A percentile compares a stretch with the other conserved stretches of the same genome.
These are phyloP conservation scores for Cenchrus americanus DNA, from an alignment of 176 grass and related monocot species.

Conservation along the genomic window DNA sequence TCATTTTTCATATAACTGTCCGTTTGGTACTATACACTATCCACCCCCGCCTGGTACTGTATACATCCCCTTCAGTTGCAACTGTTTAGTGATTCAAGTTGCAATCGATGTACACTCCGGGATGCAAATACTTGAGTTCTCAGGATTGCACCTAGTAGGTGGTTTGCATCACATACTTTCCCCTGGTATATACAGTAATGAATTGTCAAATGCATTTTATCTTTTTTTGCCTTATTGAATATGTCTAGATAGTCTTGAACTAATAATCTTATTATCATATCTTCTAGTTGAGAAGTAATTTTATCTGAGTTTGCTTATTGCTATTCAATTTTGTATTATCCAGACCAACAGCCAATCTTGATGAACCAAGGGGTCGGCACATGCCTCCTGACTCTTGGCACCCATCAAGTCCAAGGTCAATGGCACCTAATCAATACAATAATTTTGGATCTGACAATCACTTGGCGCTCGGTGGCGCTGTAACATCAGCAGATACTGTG, in stretches of 20 bases:
- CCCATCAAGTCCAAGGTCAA: constrained; percentile 68
- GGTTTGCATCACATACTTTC: no score
- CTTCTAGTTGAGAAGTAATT: constrained; percentile 13
- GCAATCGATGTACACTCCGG: no score
- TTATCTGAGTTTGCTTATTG: constrained; percentile 18
- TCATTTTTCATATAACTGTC: no score
- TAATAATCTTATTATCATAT: constrained; percentile 1
- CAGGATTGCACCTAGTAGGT: no score
- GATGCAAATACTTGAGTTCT: no score
- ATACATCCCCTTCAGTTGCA: no score
- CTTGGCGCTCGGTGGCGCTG: constrained; percentile 45
- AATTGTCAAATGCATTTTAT: background rate
- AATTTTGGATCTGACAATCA: constrained; percentile 68
- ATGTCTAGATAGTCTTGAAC: background rate
- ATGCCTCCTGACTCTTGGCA: constrained; percentile 75
- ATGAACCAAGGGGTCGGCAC: constrained; percentile 67
- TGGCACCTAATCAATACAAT: constrained; percentile 71
- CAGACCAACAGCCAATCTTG: constrained; percentile 91
- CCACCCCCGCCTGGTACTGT: no score
- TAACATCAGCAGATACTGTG: constrained; percentile 73
- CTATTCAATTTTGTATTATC: constrained; percentile 26
- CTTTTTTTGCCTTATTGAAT: constrained; percentile 11
- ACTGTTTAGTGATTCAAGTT: no score
- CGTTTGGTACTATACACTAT: no score
- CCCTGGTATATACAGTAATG: background rate